Evolutionary conservation across 768 basidiomycete species (phyloP).

Genomic region (Tephrocybe sp.): DNA sequence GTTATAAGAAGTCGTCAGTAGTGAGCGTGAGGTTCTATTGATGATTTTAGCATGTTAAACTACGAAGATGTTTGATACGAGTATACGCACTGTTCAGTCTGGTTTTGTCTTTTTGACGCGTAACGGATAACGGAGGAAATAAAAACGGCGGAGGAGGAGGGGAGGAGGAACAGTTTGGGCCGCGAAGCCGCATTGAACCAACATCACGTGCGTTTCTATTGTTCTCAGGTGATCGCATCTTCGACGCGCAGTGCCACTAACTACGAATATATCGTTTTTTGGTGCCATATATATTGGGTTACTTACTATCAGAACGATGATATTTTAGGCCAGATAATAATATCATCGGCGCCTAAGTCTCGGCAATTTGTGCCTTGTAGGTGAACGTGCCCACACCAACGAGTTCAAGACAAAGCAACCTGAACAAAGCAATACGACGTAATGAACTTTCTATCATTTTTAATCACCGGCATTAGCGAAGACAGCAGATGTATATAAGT

Average conservation of each 20-base stretch:
- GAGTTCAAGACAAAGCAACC: background rate
- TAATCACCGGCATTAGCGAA: no score
- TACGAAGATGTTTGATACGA: background rate
- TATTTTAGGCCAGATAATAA: no score
- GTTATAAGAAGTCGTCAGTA: constrained; percentile 37
- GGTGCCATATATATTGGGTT: no score
- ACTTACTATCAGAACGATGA: no score
- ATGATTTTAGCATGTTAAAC: background rate
- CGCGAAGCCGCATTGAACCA: constrained; percentile 15
- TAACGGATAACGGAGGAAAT: constrained; percentile 6
- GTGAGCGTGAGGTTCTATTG: constrained; percentile 38
- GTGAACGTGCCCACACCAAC: background rate
- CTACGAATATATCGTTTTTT: no score
- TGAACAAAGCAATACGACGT: no score
- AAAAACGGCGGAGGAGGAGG: constrained; percentile 1
- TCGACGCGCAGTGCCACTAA: no score
- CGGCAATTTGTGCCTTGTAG: background rate
- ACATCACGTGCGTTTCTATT: constrained; percentile 15
- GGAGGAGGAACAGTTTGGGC: constrained; percentile 8
- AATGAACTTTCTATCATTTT: no score
- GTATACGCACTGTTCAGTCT: background rate
- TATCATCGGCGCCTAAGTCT: no score
- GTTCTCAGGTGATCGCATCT: background rate
- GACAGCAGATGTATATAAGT: no score
- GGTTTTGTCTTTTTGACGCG: constrained; percentile 11